phyloP scores from a whole-genome alignment of 139 green algal genomes.

The Asterochloris sp. region DNA sequence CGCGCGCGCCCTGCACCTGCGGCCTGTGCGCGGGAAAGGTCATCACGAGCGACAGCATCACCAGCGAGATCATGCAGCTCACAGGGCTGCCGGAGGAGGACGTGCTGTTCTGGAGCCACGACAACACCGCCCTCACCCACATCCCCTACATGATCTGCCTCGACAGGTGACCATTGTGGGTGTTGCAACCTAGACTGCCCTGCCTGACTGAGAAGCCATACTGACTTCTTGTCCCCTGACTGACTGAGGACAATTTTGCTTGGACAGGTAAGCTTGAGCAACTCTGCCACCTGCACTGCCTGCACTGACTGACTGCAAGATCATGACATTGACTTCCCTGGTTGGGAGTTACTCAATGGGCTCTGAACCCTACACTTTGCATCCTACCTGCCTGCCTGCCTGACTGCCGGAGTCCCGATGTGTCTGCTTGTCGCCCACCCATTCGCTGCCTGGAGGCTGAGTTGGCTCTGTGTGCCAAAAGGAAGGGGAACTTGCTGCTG shows the following conservation, averaged over 20 bases:
- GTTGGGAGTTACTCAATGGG: too few species aligned
- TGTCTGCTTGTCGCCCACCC: too few species aligned
- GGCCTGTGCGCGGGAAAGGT: slow-evolving; percentile 1
- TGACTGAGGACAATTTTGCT: background rate
- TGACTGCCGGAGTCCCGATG: too few species aligned
- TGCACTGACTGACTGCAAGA: too few species aligned
- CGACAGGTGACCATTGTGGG: background rate
- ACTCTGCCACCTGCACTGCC: too few species aligned
- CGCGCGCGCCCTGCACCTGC: background rate
- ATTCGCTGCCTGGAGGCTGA: too few species aligned
- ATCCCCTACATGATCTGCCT: slow-evolving; percentile 47
- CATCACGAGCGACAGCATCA: slow-evolving; percentile 2
- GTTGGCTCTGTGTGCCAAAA: too few species aligned
- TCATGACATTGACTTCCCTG: too few species aligned
- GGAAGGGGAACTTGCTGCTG: background rate
- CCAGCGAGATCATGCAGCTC: slow-evolving; percentile 16
- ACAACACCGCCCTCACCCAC: slow-evolving; percentile 23
- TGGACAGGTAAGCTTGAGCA: background rate
- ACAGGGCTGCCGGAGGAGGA: slow-evolving; percentile 21
- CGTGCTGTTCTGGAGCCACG: slow-evolving; percentile 17
- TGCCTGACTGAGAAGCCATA: background rate
- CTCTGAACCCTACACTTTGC: too few species aligned
- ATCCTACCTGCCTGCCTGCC: too few species aligned
- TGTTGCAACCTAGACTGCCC: background rate
- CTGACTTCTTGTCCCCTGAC: background rate